Conservation (phyloP, 306 rosid species). For the Datisca glomerata region DNA sequence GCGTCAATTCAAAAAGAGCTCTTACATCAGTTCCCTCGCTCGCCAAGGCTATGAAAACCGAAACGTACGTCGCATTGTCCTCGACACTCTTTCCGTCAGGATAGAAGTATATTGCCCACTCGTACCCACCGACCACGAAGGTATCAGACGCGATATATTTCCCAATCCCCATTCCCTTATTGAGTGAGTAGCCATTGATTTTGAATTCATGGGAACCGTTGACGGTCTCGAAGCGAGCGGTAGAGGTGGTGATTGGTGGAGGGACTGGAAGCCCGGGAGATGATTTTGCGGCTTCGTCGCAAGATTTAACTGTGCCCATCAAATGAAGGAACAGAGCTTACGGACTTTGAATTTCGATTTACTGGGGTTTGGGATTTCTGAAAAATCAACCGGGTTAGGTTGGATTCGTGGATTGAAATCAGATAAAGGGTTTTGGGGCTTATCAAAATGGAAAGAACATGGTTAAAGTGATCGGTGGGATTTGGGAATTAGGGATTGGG, state of each 20-base stretch:
- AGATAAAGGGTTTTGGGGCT: no score
- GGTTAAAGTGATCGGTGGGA: no score
- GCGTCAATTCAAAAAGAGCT: conserved; percentile 77
- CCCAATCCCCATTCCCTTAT: conserved; percentile 76
- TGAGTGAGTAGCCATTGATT: conserved; percentile 57
- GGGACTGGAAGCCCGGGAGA: conserved; percentile 17
- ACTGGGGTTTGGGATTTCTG: no score
- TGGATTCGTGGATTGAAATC: no score
- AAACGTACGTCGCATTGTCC: conserved; percentile 69
- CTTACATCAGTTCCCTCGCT: conserved; percentile 85
- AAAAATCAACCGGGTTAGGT: no score
- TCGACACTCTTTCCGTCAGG: conserved; percentile 84
- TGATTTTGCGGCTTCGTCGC: no score
- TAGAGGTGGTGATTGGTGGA: conserved; percentile 49
- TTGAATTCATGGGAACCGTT: conserved; percentile 75
- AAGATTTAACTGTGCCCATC: no score
- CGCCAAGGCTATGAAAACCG: conserved; percentile 83
- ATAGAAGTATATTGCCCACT: conserved; percentile 86
- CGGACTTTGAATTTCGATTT: no score
- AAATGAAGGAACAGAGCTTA: no score
- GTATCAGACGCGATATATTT: conserved; percentile 63
- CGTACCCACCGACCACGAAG: conserved; percentile 71
- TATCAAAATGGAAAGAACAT: no score
- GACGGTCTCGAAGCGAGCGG: conserved; percentile 56
- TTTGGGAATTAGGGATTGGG: no score